Evolutionary conservation across 2,329 filamentous ascomycete genomes (phyloP), one percentile per base, ranked within the genome.

Genomic region (Pseudopyrenochaeta lycopersici): DNA sequence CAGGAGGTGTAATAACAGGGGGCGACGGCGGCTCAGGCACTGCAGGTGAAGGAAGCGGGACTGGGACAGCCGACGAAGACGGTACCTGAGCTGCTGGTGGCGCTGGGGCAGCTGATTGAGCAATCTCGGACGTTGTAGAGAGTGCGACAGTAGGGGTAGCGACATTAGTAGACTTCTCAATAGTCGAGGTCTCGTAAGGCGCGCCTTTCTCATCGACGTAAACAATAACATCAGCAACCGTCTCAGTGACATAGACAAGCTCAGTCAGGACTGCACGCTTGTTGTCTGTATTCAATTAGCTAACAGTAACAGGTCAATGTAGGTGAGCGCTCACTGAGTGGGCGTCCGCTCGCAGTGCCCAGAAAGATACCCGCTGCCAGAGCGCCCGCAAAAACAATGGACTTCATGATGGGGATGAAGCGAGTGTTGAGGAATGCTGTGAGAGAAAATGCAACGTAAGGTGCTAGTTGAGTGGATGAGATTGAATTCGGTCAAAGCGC

Each of bases 361-460:
- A 80, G 64, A 54, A 84, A 64, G 43, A 61, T 51, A 31, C 77
- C 63, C 40, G 56, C 56, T 56, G 55, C 64, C 40, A 73, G 51
- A 44, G 74, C 70, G 51, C 78, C 51, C 54, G 71, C 71, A 43
- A 81, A 66, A 52, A 70, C 52, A 42, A 71, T 61, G 56, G 71
- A 64, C 75, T 80, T 82, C 82, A 85, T 85, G 58, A 42, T 62
- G 58, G 63, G 20, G 38, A 61, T 66, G 62, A 64, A 71, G 64
- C 61, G 62, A 70, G 43, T 64, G 67, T 63, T 66, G 66, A 64
- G 62, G 63, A 67, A 70, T 73, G 68, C 46, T 62, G 39, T 18
- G 46, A 45, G 46, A 57, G 54, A 48, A 52, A 53, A 64, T 60
- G 51, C 46, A 62, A 57, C 46, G 57, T 56, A 54, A 58, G n/a